These are phyloP conservation scores for Claviceps spartinae DNA, from an alignment of 2,329 filamentous ascomycete genomes.

Conservation along the genomic window DNA sequence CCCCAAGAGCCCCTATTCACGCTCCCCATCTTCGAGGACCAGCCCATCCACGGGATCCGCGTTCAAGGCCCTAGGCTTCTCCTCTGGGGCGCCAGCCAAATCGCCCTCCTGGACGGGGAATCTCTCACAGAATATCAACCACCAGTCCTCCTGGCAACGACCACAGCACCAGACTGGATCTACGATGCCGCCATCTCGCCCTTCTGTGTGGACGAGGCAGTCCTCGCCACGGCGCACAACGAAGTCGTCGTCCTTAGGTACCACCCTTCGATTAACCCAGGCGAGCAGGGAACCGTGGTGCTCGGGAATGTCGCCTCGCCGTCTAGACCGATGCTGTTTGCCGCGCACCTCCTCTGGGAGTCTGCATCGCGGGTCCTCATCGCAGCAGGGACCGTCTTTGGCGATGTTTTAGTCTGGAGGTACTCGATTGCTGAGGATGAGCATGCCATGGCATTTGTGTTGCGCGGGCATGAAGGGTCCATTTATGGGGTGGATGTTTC, in stretches of 20 bases:
- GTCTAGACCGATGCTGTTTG: slow-evolving; percentile 77
- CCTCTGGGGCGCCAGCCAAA: slow-evolving; percentile 55
- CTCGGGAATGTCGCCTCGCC: slow-evolving; percentile 40
- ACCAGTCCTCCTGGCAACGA: slow-evolving; percentile 10
- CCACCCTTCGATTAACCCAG: slow-evolving; percentile 8
- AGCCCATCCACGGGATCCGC: slow-evolving; percentile 62
- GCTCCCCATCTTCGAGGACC: slow-evolving; percentile 46
- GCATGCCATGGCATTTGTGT: slow-evolving; percentile 31
- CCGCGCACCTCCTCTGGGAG: slow-evolving; percentile 58
- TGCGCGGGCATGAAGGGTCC: slow-evolving; percentile 72
- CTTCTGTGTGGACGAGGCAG: slow-evolving; percentile 28
- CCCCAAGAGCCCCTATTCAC: slow-evolving; percentile 20
- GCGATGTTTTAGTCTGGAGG: slow-evolving; percentile 85
- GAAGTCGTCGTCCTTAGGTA: slow-evolving; percentile 45
- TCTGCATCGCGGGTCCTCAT: slow-evolving; percentile 50
- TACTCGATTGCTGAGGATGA: slow-evolving; percentile 29
- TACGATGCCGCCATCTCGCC: slow-evolving; percentile 49
- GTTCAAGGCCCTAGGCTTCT: slow-evolving; percentile 27
- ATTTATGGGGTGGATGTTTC: slow-evolving; percentile 85
- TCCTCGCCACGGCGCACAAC: slow-evolving; percentile 78
- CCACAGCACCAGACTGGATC: slow-evolving; percentile 59
- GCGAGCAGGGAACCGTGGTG: slow-evolving; percentile 21
- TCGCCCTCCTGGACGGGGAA: slow-evolving; percentile 27
- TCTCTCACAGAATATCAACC: slow-evolving; percentile 8
- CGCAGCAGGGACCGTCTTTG: slow-evolving; percentile 84